Percentiles rank a stretch among this genome's conserved stretches.
phyloP scores from a whole-genome alignment of 129 eudicot genomes.

The Helianthus annuus region HanXRQr2.0-SUNRISE NC_035448.2:121099477-121099976 shows the following conservation, averaged over 20 bases:
- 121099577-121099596: not conserved
- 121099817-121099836: conserved; percentile 17
- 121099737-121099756: conserved; percentile 79
- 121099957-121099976: not conserved
- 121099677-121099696: not conserved
- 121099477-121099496: not conserved
- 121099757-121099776: conserved; percentile 56
- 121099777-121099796: conserved; percentile 52
- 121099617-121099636: not conserved
- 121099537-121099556: conserved; percentile 2
- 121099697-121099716: conserved; percentile 1
- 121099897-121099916: not conserved
- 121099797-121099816: conserved; percentile 31
- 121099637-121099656: not conserved
- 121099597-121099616: not conserved
- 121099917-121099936: conserved; percentile 4
- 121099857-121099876: conserved; percentile 29
- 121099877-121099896: not conserved
- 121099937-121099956: not conserved
- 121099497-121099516: not conserved
- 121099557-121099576: not conserved
- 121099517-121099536: not conserved
- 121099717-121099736: conserved; percentile 82
- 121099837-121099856: conserved; percentile 12
- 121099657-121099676: not conserved